Percentiles rank a stretch among this genome's conserved stretches.
Conservation (phyloP, 352 stramenopile genomes). For the Salisapilia sapeloensis region DNA sequence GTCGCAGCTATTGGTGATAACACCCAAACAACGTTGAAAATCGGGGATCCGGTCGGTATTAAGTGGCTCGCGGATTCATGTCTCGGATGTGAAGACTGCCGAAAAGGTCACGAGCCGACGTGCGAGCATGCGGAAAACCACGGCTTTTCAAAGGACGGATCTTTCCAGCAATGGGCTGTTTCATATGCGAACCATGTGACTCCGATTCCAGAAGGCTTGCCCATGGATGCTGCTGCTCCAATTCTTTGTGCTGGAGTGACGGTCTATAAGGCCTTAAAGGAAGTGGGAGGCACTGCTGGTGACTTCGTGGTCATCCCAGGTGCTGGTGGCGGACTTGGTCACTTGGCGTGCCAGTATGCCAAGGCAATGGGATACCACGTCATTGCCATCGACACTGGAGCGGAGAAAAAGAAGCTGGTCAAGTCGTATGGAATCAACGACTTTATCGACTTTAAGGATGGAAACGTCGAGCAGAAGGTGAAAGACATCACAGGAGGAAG, state of each 20-base stretch:
- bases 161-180: slow-evolving; percentile 46
- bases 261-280: slow-evolving; percentile 64
- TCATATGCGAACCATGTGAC: slow-evolving; percentile 65
- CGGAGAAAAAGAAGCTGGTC: slow-evolving; percentile 43
- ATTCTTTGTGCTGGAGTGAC: slow-evolving; percentile 82
- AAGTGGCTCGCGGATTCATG: slow-evolving; percentile 34
- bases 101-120: slow-evolving; percentile 25
- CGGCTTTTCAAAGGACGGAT: slow-evolving; percentile 16
- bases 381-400: slow-evolving; percentile 48
- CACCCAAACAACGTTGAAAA: slow-evolving; percentile 20
- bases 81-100: slow-evolving; percentile 27
- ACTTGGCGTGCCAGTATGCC: slow-evolving; percentile 64
- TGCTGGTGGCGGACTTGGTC: slow-evolving; percentile 50
- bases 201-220: slow-evolving; percentile 34
- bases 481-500: slow-evolving; percentile 19
- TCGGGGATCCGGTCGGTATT: slow-evolving; percentile 29
- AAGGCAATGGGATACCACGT: slow-evolving; percentile 48
- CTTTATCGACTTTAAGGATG: slow-evolving; percentile 57
- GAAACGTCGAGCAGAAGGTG: slow-evolving; percentile 22
- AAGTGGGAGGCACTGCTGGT: slow-evolving; percentile 22
- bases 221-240: slow-evolving; percentile 22
- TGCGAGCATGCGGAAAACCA: slow-evolving; percentile 13
- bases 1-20: slow-evolving; percentile 24
- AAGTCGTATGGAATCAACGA: slow-evolving; percentile 40
- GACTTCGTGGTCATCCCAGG: slow-evolving; percentile 40